phyloP scores from a whole-genome alignment of 176 grass and related monocot genomes.

The Oryza glaberrima region DNA sequence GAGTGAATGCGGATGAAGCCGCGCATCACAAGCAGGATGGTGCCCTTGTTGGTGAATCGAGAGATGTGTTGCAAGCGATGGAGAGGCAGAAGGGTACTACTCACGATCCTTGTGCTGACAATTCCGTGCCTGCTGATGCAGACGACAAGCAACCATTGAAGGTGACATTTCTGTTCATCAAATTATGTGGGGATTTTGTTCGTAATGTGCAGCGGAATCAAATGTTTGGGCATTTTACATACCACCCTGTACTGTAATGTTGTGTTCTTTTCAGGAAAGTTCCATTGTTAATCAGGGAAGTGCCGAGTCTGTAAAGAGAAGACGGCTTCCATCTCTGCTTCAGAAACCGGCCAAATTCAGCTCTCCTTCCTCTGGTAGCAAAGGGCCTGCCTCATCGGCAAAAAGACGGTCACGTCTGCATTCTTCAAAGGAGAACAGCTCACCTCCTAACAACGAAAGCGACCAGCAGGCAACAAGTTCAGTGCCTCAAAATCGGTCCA shows the following conservation, averaged over 20 bases:
- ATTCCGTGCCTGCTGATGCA: background rate
- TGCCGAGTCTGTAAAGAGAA: conserved; percentile 37
- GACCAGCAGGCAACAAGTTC: conserved; percentile 26
- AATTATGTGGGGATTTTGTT: background rate
- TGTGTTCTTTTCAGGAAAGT: conserved; percentile 57
- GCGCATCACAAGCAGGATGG: background rate
- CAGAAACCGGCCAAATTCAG: conserved; percentile 44
- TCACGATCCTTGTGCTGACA: background rate
- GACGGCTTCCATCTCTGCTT: conserved; percentile 45
- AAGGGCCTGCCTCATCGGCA: conserved; percentile 14
- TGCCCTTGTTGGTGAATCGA: background rate
- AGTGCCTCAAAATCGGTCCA: conserved; percentile 37
- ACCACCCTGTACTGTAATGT: background rate
- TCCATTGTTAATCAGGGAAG: conserved; percentile 52
- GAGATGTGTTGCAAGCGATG: background rate
- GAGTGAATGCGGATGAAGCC: background rate
- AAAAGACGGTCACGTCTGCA: conserved; percentile 24
- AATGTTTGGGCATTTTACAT: too few species aligned
- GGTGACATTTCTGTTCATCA: conserved; percentile 1
- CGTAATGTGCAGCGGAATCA: background rate
- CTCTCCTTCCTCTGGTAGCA: conserved; percentile 36
- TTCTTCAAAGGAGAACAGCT: conserved; percentile 65
- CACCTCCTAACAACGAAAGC: conserved; percentile 28
- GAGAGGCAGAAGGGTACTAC: background rate
- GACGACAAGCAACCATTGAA: conserved; percentile 38